A percentile compares a stretch with the other conserved stretches of the same genome.
Evolutionary conservation across 106 monocot species (phyloP).

Genomic region (Dioscorea dumetorum): DNA sequence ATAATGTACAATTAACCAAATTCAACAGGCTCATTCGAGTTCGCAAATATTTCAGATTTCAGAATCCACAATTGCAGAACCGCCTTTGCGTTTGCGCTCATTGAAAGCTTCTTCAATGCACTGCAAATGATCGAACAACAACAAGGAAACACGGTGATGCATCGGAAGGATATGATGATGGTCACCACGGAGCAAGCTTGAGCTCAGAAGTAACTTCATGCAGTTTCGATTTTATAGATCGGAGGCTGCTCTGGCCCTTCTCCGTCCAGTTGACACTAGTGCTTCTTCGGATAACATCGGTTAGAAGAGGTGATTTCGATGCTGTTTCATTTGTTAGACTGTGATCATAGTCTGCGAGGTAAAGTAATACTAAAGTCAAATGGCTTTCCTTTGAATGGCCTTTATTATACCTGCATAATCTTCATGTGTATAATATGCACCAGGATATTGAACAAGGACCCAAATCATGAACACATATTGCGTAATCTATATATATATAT

Average conservation of each 20-base stretch:
- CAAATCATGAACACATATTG: background rate
- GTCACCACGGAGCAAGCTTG: conserved; percentile 20
- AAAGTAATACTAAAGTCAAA: background rate
- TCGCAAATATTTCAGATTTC: too few relatives aligned
- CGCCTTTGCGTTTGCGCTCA: too few relatives aligned
- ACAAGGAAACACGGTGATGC: too few relatives aligned
- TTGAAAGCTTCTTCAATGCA: too few relatives aligned
- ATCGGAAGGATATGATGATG: too few relatives aligned
- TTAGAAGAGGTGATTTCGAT: conserved; percentile 29
- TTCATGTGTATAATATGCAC: background rate
- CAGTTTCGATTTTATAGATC: conserved; percentile 49
- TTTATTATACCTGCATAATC: background rate
- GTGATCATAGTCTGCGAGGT: conserved; percentile 58
- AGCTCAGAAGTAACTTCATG: conserved; percentile 50
- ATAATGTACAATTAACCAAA: too few relatives aligned
- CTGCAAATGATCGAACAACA: too few relatives aligned
- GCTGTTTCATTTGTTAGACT: conserved; percentile 9
- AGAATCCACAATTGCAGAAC: too few relatives aligned
- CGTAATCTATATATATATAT: background rate
- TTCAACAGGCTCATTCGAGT: too few relatives aligned
- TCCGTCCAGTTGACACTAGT: conserved; percentile 38
- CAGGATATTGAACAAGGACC: background rate
- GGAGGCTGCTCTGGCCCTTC: conserved; percentile 55
- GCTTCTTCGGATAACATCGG: conserved; percentile 37
- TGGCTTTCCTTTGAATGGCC: background rate